Percentiles rank a stretch among this genome's conserved stretches.
These are phyloP conservation scores for Lonicera japonica DNA, from an alignment of 129 eudicot genomes.

Conservation along the genomic window DNA sequence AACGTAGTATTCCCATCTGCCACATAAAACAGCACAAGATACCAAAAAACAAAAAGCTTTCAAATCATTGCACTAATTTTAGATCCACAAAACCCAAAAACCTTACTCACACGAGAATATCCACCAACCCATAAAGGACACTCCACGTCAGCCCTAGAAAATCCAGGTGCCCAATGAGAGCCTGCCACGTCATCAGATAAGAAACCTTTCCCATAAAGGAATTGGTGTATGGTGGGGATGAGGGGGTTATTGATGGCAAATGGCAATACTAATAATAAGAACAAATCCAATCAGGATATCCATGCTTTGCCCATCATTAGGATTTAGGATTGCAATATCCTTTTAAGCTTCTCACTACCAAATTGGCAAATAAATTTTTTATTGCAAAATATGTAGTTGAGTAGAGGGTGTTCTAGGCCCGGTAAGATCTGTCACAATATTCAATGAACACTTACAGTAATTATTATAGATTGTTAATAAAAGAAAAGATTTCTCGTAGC, in stretches of 20 bases:
- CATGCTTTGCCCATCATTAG: slow-evolving; percentile 24
- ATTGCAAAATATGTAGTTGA: too few relatives aligned
- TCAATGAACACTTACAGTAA: background rate
- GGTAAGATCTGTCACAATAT: too few relatives aligned
- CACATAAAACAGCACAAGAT: slow-evolving; percentile 47
- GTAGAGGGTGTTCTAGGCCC: too few relatives aligned
- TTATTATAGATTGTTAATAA: background rate
- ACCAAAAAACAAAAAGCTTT: slow-evolving; percentile 19
- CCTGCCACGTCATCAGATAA: slow-evolving; percentile 62
- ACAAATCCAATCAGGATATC: slow-evolving; percentile 1
- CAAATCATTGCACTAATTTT: slow-evolving; percentile 37
- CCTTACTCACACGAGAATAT: slow-evolving; percentile 30
- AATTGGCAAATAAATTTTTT: background rate
- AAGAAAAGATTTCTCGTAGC: too few relatives aligned
- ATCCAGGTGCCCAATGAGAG: slow-evolving; percentile 31
- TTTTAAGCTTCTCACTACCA: background rate
- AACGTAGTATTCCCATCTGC: slow-evolving; percentile 51
- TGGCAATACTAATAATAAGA: slow-evolving; percentile 1
- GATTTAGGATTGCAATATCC: slow-evolving; percentile 14
- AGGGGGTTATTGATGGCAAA: background rate
- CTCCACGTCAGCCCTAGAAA: slow-evolving; percentile 49
- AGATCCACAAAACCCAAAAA: slow-evolving; percentile 20
- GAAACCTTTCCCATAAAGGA: slow-evolving; percentile 19
- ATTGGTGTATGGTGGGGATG: slow-evolving; percentile 1
- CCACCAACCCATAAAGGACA: slow-evolving; percentile 43